Evolutionary conservation across 345 rosid species (phyloP), one percentile per base, ranked within the genome.

Genomic region (Populus euphratica): DNA sequence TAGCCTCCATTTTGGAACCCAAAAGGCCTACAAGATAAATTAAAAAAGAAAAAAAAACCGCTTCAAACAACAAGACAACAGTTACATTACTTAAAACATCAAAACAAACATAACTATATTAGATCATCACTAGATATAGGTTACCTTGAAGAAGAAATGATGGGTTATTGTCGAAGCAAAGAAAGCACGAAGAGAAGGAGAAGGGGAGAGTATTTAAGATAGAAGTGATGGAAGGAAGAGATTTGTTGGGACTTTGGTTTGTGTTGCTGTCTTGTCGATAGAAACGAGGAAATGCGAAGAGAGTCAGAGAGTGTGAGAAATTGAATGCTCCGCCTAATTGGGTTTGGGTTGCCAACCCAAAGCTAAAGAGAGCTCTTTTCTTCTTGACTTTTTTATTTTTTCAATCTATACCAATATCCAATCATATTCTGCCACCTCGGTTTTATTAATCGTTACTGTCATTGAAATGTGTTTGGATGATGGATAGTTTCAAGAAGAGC

Each of bases 1-100:
- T 86, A n/a, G 93, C 87, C 82, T 92, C 98, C 93, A 94, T 91
- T 71, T 76, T 77, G 74, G 62, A 64, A 77, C 20, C 73, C 77
- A 61, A 66, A 47, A 27, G 23, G n/a, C 70, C 79, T 63, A 25
- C 27, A 74, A 59, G 20, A 67, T 47, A 50, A 43, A 67, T 36
- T 36, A 38, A 72, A 43, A 9, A 23, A 23, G 25, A 25, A 33
- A 61, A 52, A 38, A 50, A 61, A 12, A 44, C 23, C 41, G n/a
- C 18, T 27, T 20, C 23, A 52, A 52, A 20, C 8, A 52, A 1
- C 59, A 52, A 20, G 23, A 52, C 59, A 20, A 0, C 9, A 52
- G 59, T 52, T 2, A 52, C 59, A 52, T 52, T 52, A 20, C 59
- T 6, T 20, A 6, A 7, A 52, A 20, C 59, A 52, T 20, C 3